phyloP scores from a whole-genome alignment of 345 rosid species.

The Cardamine occulta region DNA sequence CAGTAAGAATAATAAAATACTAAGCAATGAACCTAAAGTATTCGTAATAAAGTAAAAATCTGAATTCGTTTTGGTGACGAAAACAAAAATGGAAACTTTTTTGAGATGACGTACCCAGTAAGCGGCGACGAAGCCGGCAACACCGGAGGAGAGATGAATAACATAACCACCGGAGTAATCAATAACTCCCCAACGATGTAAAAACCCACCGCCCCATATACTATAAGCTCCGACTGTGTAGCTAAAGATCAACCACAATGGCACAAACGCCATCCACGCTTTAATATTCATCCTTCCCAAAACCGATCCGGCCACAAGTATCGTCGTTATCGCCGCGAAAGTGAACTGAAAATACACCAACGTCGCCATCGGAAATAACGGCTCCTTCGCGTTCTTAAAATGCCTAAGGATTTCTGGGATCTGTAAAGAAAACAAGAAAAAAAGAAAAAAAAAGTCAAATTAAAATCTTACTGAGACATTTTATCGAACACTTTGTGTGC shows the following conservation, averaged over 20 bases:
- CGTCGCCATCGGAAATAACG: constrained; percentile 71
- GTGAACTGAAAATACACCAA: constrained; percentile 78
- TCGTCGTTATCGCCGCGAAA: constrained; percentile 76
- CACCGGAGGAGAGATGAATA: constrained; percentile 80
- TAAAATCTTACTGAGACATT: constrained; percentile 1
- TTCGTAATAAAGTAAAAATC: background rate
- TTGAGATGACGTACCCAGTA: constrained; percentile 62
- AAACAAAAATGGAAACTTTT: too few species aligned
- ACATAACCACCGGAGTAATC: constrained; percentile 89
- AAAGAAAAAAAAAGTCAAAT: background rate
- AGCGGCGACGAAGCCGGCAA: constrained; percentile 77
- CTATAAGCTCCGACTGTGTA: constrained; percentile 83
- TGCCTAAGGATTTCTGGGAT: constrained; percentile 49
- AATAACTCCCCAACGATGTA: constrained; percentile 79
- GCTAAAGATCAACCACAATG: constrained; percentile 72
- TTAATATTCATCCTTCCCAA: constrained; percentile 79
- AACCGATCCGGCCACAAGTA: constrained; percentile 75
- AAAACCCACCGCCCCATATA: constrained; percentile 82
- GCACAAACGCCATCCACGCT: constrained; percentile 93
- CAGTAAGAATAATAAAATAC: background rate
- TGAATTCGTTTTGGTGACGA: too few species aligned
- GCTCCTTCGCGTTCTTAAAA: constrained; percentile 18
- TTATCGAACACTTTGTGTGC: constrained; percentile 22
- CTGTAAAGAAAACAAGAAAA: background rate
- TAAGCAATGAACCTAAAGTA: background rate